A percentile compares a stretch with the other conserved stretches of the same genome.
Evolutionary conservation across 345 rosid species (phyloP).

Genomic region (Streptanthus diversifolius): DNA sequence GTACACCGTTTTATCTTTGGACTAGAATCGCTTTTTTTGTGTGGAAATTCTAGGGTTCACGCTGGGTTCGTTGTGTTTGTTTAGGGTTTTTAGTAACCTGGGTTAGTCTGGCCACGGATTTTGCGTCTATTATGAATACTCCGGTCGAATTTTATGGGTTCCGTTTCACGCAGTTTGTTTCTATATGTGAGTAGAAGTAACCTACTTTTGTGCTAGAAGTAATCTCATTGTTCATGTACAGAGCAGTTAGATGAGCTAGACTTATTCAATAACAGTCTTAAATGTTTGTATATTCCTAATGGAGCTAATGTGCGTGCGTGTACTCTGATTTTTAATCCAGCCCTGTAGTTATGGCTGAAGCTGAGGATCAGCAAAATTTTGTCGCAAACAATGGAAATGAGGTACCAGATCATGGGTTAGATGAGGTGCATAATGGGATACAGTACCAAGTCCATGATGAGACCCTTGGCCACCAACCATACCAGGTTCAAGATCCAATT

Average conservation of each 20-base stretch:
- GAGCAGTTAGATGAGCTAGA: not conserved
- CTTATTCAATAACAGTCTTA: not conserved
- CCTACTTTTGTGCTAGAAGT: not conserved
- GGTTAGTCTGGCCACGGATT: not conserved
- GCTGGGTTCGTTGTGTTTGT: not conserved
- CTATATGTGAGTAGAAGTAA: not conserved
- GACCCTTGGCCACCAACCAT: conserved; percentile 37
- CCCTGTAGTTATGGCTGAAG: conserved; percentile 35
- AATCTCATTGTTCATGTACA: not conserved
- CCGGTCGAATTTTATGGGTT: not conserved
- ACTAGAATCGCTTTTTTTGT: not conserved
- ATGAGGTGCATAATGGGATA: conserved; percentile 33
- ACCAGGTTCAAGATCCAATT: conserved; percentile 27
- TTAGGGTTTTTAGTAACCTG: not conserved
- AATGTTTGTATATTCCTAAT: not conserved
- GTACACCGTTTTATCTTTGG: not conserved
- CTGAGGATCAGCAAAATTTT: conserved; percentile 40
- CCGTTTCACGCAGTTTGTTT: not conserved
- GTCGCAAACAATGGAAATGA: conserved; percentile 41
- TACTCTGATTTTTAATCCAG: not conserved
- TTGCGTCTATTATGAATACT: not conserved
- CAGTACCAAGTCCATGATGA: conserved; percentile 32
- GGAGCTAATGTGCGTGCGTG: too few species aligned
- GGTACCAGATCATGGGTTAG: conserved; percentile 28
- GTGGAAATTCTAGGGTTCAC: conserved; percentile 25